Evolutionary conservation across 768 basidiomycete species (phyloP).

Genomic region (Steccherinum ochraceum): DNA sequence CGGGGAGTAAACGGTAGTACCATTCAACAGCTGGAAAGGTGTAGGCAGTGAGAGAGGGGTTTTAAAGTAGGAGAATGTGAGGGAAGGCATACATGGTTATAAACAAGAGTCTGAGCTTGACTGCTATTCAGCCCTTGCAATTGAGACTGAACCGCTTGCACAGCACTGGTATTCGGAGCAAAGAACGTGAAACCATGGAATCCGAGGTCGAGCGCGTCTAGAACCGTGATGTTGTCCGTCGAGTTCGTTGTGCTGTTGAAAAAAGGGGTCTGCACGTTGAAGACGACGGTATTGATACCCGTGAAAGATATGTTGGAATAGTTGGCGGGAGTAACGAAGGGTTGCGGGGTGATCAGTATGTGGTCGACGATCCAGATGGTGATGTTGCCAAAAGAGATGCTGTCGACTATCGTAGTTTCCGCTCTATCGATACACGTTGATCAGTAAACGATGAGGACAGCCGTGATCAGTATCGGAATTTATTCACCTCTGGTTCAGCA

Average conservation of each 20-base stretch:
- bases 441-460: conserved; percentile 1
- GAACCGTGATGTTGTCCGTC: conserved; percentile 23
- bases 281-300: conserved; percentile 20
- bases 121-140: conserved; percentile 34
- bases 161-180: conserved; percentile 48
- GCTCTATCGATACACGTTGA: too few relatives aligned
- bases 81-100: conserved; percentile 47
- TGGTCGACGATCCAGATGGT: conserved; percentile 42
- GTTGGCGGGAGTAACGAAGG: conserved; percentile 37
- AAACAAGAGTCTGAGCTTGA: conserved; percentile 36
- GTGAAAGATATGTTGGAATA: conserved; percentile 37
- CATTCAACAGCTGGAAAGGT: conserved; percentile 52
- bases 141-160: conserved; percentile 29
- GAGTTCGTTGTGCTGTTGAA: conserved; percentile 23
- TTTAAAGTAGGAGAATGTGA: too few relatives aligned
- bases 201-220: conserved; percentile 25
- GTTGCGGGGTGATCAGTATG: conserved; percentile 47
- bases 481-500: conserved; percentile 47
- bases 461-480: conserved; percentile 14
- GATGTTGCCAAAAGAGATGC: conserved; percentile 30
- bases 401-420: conserved; percentile 29
- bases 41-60: neutral
- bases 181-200: conserved; percentile 58
- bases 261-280: conserved; percentile 15
- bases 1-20: conserved; percentile 56